Conservation (phyloP, 2,329 filamentous ascomycete genomes). For the Pyrenochaeta sp. region DNA sequence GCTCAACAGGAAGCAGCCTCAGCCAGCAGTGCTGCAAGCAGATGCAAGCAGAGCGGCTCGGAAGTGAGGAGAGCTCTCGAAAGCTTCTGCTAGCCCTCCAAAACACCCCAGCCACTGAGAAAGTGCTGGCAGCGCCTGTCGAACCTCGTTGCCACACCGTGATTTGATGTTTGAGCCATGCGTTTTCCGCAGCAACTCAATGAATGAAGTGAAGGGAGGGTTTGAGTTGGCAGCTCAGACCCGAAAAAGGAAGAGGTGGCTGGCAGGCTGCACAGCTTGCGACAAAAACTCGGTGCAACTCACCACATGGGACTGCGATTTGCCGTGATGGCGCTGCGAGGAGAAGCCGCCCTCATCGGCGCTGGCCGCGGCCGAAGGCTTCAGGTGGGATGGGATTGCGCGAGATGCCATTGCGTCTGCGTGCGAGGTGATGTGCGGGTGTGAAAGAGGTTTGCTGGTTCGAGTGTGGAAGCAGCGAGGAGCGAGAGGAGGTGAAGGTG, state of each 20-base stretch:
- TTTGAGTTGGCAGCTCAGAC: not conserved
- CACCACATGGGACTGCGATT: conserved; percentile 86
- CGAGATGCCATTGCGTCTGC: conserved; percentile 69
- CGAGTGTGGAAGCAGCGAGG: conserved; percentile 10
- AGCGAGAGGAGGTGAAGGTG: conserved; percentile 23
- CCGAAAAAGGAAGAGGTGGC: not conserved
- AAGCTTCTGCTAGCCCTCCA: no score
- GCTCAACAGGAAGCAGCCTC: no score
- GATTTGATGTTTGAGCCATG: no score
- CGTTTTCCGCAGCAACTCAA: no score
- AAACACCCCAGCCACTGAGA: no score
- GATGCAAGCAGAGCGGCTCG: no score
- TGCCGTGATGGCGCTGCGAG: conserved; percentile 75
- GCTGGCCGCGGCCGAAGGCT: conserved; percentile 60
- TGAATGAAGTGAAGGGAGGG: no score
- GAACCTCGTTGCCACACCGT: no score
- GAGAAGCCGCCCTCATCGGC: conserved; percentile 57
- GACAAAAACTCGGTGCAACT: conserved; percentile 53
- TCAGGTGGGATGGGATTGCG: conserved; percentile 84
- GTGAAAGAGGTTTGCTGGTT: conserved; percentile 7
- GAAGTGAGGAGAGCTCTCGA: no score
- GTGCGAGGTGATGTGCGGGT: conserved; percentile 6
- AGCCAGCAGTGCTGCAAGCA: no score
- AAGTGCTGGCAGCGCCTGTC: no score
- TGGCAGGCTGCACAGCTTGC: conserved; percentile 2